Evolutionary conservation across 441 rosid genomes (phyloP).

Genomic region (Croton laevigatus): DNA sequence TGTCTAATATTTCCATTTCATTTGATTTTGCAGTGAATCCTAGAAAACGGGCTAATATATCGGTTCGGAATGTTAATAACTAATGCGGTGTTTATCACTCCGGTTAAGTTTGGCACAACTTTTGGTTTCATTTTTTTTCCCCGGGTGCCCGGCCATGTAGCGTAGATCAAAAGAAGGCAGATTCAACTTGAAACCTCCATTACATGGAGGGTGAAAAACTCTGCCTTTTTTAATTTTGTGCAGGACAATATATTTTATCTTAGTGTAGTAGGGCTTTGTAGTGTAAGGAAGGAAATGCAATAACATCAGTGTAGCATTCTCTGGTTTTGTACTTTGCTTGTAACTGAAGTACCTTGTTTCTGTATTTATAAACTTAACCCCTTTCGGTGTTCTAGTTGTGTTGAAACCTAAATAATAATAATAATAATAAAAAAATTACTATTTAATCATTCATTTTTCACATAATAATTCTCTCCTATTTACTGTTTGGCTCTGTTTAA

Average conservation of each 20-base stretch:
- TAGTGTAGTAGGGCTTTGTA: not conserved
- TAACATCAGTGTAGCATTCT: not conserved
- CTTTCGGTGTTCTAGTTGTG: too few relatives aligned
- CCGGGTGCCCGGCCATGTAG: not conserved
- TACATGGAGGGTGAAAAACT: not conserved
- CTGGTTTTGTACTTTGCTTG: constrained; percentile 4
- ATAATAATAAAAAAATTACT: too few relatives aligned
- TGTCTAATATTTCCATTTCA: too few relatives aligned
- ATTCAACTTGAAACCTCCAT: not conserved
- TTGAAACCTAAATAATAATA: too few relatives aligned
- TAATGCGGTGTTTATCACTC: not conserved
- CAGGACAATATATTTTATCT: constrained; percentile 1
- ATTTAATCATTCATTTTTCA: too few relatives aligned
- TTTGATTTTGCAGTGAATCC: constrained; percentile 1
- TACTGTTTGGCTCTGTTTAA: too few relatives aligned
- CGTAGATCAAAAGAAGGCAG: not conserved
- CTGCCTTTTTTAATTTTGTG: constrained; percentile 8
- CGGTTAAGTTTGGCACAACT: not conserved
- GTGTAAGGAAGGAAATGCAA: not conserved
- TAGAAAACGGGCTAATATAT: not conserved
- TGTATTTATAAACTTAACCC: not conserved
- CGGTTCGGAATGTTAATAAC: not conserved
- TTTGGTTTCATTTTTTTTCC: not conserved
- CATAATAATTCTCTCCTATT: too few relatives aligned
- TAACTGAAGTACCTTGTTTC: not conserved